These are phyloP conservation scores for Wickerhamomyces silvicola DNA, from an alignment of 805 yeast species.

Conservation along the genomic window DNA sequence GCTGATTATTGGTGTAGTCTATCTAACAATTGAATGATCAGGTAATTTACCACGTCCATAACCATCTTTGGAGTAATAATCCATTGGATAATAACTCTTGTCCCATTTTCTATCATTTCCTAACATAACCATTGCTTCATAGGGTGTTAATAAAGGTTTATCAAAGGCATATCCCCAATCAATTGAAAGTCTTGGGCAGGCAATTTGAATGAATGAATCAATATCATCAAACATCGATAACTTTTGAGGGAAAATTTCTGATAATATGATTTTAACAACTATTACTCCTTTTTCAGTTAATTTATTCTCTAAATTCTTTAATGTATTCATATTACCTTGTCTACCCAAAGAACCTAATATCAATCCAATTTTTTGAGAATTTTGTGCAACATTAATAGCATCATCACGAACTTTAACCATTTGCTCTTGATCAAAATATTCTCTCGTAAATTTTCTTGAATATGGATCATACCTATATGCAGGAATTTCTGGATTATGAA, in stretches of 20 bases:
- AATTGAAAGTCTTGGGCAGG: constrained; percentile 91
- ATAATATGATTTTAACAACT: constrained; percentile 75
- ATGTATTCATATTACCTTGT: constrained; percentile 83
- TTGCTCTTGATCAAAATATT: constrained; percentile 81
- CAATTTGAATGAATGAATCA: constrained; percentile 95
- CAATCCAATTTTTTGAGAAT: constrained; percentile 67
- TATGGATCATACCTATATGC: constrained; percentile 96
- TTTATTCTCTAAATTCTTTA: constrained; percentile 54
- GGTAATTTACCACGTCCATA: constrained; percentile 86
- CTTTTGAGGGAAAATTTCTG: constrained; percentile 92
- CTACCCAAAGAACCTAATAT: constrained; percentile 92
- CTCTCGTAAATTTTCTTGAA: constrained; percentile 83
- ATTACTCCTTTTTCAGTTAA: constrained; percentile 50
- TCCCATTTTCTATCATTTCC: constrained; percentile 64
- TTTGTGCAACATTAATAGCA: constrained; percentile 60
- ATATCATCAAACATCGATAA: constrained; percentile 87
- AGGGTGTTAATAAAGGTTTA: constrained; percentile 88
- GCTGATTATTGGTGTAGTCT: constrained; percentile 1
- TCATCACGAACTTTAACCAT: constrained; percentile 65
- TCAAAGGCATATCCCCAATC: constrained; percentile 99
- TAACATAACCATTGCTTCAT: constrained; percentile 89
- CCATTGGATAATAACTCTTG: constrained; percentile 83
- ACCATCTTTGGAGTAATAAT: constrained; percentile 84
- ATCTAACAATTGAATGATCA: constrained; percentile 24
- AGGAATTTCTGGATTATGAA: constrained; percentile 88